phyloP scores from a whole-genome alignment of 768 basidiomycete species.

The Lyophyllum semitale region DNA sequence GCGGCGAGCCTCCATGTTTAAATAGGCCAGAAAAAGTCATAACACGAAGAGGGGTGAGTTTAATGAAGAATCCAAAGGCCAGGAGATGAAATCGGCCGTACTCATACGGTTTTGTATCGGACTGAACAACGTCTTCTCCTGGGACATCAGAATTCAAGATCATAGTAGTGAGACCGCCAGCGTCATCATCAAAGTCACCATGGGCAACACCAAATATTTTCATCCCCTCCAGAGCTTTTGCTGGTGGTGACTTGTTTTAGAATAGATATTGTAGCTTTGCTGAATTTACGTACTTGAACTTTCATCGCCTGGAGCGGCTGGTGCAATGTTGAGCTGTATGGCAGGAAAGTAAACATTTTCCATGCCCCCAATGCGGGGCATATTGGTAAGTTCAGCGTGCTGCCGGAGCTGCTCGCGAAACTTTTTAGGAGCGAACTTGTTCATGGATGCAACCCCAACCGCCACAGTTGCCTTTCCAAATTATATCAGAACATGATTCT shows the following conservation, averaged over 20 bases:
- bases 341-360: conserved; percentile 2
- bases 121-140: background rate
- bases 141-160: conserved; percentile 6
- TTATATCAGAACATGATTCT: background rate
- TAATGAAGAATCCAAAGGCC: conserved; percentile 10
- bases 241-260: conserved; percentile 1
- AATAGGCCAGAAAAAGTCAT: conserved; percentile 12
- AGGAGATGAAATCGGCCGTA: conserved; percentile 17
- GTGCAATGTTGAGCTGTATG: conserved; percentile 1
- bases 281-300: background rate
- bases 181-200: conserved; percentile 9
- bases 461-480: background rate
- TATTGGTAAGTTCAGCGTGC: background rate
- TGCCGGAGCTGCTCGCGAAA: background rate
- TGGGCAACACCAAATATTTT: conserved; percentile 13
- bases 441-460: background rate
- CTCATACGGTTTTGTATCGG: conserved; percentile 4
- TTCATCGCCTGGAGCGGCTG: background rate
- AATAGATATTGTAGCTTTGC: background rate
- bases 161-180: conserved; percentile 6
- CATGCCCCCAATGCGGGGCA: background rate
- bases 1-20: conserved; percentile 16
- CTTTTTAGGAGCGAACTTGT: background rate
- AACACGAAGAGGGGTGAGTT: background rate
- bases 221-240: conserved; percentile 7